Evolutionary conservation across 495 filamentous ascomycete genomes (phyloP).

Genomic region (Aspergillus olivimuriae): DNA sequence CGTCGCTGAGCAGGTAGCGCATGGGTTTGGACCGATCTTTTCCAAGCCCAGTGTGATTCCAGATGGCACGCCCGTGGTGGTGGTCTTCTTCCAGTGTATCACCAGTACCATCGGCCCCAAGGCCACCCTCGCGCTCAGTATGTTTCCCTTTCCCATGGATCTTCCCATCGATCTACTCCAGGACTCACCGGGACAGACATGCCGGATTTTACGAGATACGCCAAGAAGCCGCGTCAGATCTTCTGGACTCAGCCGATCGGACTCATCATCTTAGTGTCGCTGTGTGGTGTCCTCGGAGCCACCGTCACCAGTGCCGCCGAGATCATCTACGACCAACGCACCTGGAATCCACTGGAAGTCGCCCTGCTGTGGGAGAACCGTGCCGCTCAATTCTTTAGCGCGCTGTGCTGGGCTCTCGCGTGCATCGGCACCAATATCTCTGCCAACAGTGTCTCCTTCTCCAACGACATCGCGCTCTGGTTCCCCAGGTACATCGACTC

Average conservation of each 20-base stretch:
- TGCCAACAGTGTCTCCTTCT: constrained; percentile 51
- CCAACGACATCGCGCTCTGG: constrained; percentile 54
- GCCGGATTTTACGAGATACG: constrained; percentile 57
- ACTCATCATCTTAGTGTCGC: constrained; percentile 54
- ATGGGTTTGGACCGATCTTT: constrained; percentile 32
- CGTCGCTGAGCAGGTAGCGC: constrained; percentile 20
- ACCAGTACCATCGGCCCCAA: constrained; percentile 15
- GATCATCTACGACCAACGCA: constrained; percentile 44
- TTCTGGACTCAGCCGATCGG: constrained; percentile 48
- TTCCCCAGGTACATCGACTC: constrained; percentile 56
- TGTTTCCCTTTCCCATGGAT: no score
- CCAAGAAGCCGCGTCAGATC: constrained; percentile 43
- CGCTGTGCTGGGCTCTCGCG: constrained; percentile 42
- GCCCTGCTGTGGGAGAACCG: constrained; percentile 46
- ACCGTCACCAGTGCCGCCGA: constrained; percentile 46
- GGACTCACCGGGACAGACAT: no score
- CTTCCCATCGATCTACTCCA: no score
- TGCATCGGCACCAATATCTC: constrained; percentile 55
- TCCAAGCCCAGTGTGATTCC: constrained; percentile 15
- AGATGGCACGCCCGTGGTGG: constrained; percentile 14
- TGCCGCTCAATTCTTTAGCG: constrained; percentile 52
- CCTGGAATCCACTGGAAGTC: constrained; percentile 53
- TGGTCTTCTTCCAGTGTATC: constrained; percentile 24
- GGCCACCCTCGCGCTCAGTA: constrained; percentile 34
- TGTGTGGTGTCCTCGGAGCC: constrained; percentile 45